These are phyloP conservation scores for Solanum aculeatissimum DNA, from an alignment of 305 asterid species.

Conservation along the genomic window DNA sequence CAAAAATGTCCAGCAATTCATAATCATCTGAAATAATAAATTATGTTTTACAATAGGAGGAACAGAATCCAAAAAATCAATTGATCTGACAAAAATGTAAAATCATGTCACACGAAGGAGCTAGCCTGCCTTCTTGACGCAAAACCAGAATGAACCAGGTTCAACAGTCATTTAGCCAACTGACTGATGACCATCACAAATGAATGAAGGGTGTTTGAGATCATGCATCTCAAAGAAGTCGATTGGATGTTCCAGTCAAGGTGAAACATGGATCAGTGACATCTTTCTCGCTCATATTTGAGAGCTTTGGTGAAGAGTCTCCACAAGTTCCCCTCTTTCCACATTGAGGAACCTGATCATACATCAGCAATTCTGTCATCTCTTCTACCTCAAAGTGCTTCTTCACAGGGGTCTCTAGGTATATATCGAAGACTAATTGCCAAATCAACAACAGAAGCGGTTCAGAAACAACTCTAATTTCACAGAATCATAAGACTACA, in stretches of 20 bases:
- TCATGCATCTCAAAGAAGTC: neutral
- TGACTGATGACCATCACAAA: neutral
- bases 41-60: neutral
- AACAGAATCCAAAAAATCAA: neutral
- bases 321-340: constrained; percentile 6
- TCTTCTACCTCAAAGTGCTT: constrained; percentile 39
- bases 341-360: no score
- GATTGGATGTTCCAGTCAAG: constrained; percentile 32
- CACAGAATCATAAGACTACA: neutral
- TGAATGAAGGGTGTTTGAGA: neutral
- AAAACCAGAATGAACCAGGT: neutral
- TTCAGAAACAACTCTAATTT: neutral
- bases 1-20: neutral
- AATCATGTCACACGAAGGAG: neutral
- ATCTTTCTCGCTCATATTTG: constrained; percentile 31
- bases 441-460: neutral
- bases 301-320: constrained; percentile 23
- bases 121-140: neutral
- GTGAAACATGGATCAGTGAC: constrained; percentile 21
- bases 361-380: constrained; percentile 13
- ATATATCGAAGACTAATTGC: neutral
- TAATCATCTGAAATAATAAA: neutral
- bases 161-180: neutral
- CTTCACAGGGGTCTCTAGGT: constrained; percentile 19
- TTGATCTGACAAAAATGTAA: neutral